Base-by-base conservation (phyloP, 2,329 filamentous ascomycete genomes). In the Dothideomycetidae sp. region DNA sequence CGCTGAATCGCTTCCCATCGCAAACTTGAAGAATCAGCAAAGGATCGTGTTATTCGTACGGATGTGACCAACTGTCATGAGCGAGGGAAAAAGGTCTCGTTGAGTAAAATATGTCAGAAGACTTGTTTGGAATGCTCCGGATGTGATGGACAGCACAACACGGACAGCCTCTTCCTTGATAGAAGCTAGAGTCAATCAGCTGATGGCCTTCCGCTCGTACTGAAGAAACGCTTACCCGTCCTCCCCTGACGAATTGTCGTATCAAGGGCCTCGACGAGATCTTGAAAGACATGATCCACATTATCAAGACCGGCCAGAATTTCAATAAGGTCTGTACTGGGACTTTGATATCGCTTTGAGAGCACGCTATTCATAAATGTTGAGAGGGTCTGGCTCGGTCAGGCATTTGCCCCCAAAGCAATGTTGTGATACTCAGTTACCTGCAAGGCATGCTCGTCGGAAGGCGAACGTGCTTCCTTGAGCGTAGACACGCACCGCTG, bases 101-200 rank as follows among this genome's bases (percentile, higher is more conserved):
- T 96, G 86, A 29, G 90, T 90, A 53, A 98, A 84, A 59, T 96
- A 98, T 1, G 86, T 92, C 38, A 94, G 70, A 14, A 98, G 68
- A 33, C 84, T 90, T 3, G 90, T 96, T 59, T 93, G 85, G 57
- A 94, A 96, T 40, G 86, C 86, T n/a, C 88, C 86, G 7, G 86
- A 83, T 5, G 84, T 81, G 39, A 93, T 76, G 10, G 85, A 79
- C 41, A 94, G 69, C 5, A 86, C 76, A 30, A 83, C 78, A 48
- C 81, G 71, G 18, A 94, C 72, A 5, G 86, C 88, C 54, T 82
- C 85, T 47, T 77, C 70, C 40, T 86, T 77, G 36, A 90, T n/a
- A n/a, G n/a, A n/a, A n/a, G n/a, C n/a, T n/a, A n/a, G n/a, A n/a
- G n/a, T n/a, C n/a, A n/a, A n/a, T n/a, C n/a, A n/a, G n/a, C n/a